These are phyloP conservation scores for Cryptosporidium tyzzeri DNA, from an alignment of 169 alveolate genomes.

Conservation along the genomic window DNA sequence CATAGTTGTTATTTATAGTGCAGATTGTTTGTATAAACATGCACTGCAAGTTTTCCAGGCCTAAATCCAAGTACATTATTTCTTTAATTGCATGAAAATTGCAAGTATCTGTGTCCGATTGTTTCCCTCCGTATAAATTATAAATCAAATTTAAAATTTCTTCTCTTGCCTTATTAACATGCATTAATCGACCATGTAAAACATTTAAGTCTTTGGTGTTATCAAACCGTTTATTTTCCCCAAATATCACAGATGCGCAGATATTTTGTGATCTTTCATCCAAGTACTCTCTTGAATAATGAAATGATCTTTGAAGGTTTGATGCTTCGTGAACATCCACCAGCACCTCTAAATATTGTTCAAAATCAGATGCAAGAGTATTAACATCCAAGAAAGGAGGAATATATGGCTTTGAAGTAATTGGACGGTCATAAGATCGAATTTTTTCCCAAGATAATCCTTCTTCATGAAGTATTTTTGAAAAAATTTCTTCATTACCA, in stretches of 20 bases:
- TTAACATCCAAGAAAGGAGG: slow-evolving; percentile 36
- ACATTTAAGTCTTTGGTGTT: slow-evolving; percentile 37
- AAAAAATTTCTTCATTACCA: slow-evolving; percentile 86
- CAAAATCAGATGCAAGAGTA: slow-evolving; percentile 79
- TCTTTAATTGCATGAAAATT: slow-evolving; percentile 83
- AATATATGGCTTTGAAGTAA: slow-evolving; percentile 88
- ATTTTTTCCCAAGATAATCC: slow-evolving; percentile 88
- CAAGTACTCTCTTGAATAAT: slow-evolving; percentile 80
- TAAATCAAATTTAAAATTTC: slow-evolving; percentile 44
- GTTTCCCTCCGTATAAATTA: slow-evolving; percentile 34
- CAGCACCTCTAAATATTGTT: slow-evolving; percentile 81
- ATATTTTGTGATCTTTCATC: slow-evolving; percentile 72
- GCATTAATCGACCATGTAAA: slow-evolving; percentile 46
- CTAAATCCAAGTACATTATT: slow-evolving; percentile 84
- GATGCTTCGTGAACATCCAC: slow-evolving; percentile 85
- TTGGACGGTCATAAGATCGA: slow-evolving; percentile 89
- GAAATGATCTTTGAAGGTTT: slow-evolving; percentile 81
- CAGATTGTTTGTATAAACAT: slow-evolving; percentile 69
- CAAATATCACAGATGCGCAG: slow-evolving; percentile 47
- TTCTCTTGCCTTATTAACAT: slow-evolving; percentile 40
- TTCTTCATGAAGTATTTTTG: slow-evolving; percentile 85
- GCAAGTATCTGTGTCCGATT: neutral
- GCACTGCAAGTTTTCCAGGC: slow-evolving; percentile 78
- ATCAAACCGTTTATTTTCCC: slow-evolving; percentile 60
- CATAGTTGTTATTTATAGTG: slow-evolving; percentile 19